Evolutionary conservation across 2,329 filamentous ascomycete species (phyloP).

Genomic region (Aureobasidium leucospermi): DNA sequence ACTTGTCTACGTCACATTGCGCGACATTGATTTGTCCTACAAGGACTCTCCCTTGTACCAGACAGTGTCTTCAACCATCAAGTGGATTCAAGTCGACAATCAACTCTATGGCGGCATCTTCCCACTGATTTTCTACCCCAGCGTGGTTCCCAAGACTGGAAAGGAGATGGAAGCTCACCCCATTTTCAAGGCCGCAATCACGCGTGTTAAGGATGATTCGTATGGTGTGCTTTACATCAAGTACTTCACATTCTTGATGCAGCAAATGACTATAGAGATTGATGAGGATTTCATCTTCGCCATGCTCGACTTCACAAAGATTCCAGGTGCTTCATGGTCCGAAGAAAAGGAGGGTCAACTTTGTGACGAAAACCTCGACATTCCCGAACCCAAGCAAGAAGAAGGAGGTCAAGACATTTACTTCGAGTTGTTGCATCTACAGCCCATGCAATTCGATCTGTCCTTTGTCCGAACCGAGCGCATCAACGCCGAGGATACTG

Average conservation of each 20-base stretch:
- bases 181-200: slow-evolving; percentile 85
- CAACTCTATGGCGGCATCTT: slow-evolving; percentile 98
- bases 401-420: slow-evolving; percentile 90
- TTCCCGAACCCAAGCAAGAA: slow-evolving; percentile 82
- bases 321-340: slow-evolving; percentile 82
- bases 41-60: slow-evolving; percentile 91
- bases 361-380: slow-evolving; percentile 82
- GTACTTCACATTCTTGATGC: slow-evolving; percentile 85
- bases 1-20: slow-evolving; percentile 85
- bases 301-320: slow-evolving; percentile 87
- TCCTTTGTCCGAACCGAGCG: slow-evolving; percentile 96
- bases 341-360: slow-evolving; percentile 76
- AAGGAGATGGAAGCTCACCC: slow-evolving; percentile 95
- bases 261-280: slow-evolving; percentile 96
- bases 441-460: slow-evolving; percentile 95
- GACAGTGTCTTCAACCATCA: slow-evolving; percentile 80
- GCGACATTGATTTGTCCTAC: slow-evolving; percentile 85
- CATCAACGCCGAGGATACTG: slow-evolving; percentile 92
- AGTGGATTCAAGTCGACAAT: slow-evolving; percentile 99
- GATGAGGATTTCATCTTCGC: slow-evolving; percentile 98
- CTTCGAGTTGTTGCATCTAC: slow-evolving; percentile 93
- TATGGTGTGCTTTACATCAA: slow-evolving; percentile 98
- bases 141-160: slow-evolving; percentile 92
- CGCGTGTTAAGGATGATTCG: slow-evolving; percentile 93
- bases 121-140: slow-evolving; percentile 93